Percentiles rank a stretch among this genome's conserved stretches.
phyloP scores from a whole-genome alignment of 495 filamentous ascomycete species.

The Staphylotrichum longicolle region DNA sequence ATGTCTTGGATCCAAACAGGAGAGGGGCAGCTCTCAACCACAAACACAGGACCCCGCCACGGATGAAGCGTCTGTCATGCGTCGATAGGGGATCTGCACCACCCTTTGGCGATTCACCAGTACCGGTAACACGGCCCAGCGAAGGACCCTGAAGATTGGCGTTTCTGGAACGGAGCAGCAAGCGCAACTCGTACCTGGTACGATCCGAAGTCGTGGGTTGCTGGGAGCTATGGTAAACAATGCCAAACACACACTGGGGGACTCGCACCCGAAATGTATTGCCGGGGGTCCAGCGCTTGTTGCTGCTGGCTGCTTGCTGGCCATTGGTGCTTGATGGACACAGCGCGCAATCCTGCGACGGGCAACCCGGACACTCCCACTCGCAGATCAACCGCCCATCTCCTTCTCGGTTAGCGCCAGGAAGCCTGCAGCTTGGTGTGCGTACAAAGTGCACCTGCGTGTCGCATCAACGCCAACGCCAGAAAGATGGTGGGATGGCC shows the following conservation, averaged over 20 bases:
- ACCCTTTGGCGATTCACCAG: neutral
- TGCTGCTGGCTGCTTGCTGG: neutral
- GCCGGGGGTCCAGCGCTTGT: neutral
- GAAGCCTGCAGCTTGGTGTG: constrained; percentile 5
- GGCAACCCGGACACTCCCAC: neutral
- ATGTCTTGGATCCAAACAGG: constrained; percentile 11
- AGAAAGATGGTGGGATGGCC: constrained; percentile 11
- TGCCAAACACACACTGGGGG: neutral
- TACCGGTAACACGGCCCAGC: constrained; percentile 1
- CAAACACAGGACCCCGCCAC: constrained; percentile 16
- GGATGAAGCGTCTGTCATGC: constrained; percentile 14
- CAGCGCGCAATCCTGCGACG: neutral
- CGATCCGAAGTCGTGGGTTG: too few species aligned
- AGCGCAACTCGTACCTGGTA: neutral
- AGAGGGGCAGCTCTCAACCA: constrained; percentile 10
- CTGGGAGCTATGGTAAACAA: constrained; percentile 7
- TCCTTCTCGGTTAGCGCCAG: constrained; percentile 22
- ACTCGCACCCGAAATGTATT: neutral
- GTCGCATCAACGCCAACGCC: neutral
- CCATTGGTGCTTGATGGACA: neutral
- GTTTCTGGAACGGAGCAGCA: constrained; percentile 18
- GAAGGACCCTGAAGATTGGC: constrained; percentile 20
- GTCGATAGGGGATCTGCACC: constrained; percentile 13
- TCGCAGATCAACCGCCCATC: constrained; percentile 11
- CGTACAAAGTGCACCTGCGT: constrained; percentile 6